Conservation (phyloP, 2,329 filamentous ascomycete genomes). For the Monosporascus sp. region DNA sequence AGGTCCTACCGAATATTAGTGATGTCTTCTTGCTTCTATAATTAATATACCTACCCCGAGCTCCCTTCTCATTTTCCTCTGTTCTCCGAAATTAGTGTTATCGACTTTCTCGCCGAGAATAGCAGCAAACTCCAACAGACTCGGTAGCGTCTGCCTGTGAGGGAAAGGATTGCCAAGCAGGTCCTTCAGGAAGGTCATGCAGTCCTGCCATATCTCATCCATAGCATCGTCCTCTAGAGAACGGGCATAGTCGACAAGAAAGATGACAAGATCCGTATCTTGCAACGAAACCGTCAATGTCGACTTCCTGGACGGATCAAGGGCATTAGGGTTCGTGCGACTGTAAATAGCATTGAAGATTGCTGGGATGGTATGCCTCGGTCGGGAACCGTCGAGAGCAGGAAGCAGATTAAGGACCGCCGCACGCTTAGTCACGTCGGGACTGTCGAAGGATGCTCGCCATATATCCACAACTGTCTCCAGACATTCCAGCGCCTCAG, state of each 20-base stretch:
- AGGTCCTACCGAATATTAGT: slow-evolving; percentile 60
- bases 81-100: slow-evolving; percentile 95
- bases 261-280: slow-evolving; percentile 79
- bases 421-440: slow-evolving; percentile 44
- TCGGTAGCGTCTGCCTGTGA: slow-evolving; percentile 83
- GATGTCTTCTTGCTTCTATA: neutral
- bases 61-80: slow-evolving; percentile 85
- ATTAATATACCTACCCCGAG: slow-evolving; percentile 60
- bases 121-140: slow-evolving; percentile 80
- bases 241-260: slow-evolving; percentile 82
- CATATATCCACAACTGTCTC: slow-evolving; percentile 88
- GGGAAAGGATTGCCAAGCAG: slow-evolving; percentile 90
- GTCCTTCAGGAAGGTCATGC: slow-evolving; percentile 83
- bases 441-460: slow-evolving; percentile 48
- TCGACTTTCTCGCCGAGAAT: slow-evolving; percentile 93
- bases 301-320: slow-evolving; percentile 77
- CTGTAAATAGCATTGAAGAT: slow-evolving; percentile 97
- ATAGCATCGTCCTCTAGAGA: slow-evolving; percentile 95
- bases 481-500: slow-evolving; percentile 86
- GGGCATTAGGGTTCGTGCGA: slow-evolving; percentile 74
- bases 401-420: slow-evolving; percentile 83
- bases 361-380: slow-evolving; percentile 86
- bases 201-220: slow-evolving; percentile 97
- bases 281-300: slow-evolving; percentile 80
- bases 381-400: slow-evolving; percentile 83